Evolutionary conservation across 345 rosid genomes (phyloP), one percentile per base, ranked within the genome.

Genomic region (Excoecaria cochinchinensis): DNA sequence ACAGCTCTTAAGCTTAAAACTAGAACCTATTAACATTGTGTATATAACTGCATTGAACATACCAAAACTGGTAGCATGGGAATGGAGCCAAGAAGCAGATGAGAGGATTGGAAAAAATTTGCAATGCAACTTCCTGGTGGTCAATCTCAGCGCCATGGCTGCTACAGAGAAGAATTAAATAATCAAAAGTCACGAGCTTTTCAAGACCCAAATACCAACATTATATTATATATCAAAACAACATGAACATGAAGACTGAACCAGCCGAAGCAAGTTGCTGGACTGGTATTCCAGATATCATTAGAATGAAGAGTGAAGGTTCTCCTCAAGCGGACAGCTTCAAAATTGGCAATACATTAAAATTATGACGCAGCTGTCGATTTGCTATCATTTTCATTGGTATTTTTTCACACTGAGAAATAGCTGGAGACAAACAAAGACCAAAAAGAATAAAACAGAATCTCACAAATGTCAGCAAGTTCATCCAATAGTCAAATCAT

Each of bases 31-130:
- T 39, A 42, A n/a, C 39, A 17, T 40, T 9, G 44, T 8, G 44
- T 17, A 67, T 4, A 22, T 24, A 44, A 62, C 48, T 39, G 40
- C 19, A 8, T 39, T 8, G 38, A 51, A 73, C 72, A 11, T 84
- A 95, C 99, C 99, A 44, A 95, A 95, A 88, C 99, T 95, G 17
- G 96, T 93, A 82, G 99, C 95, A 70, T 95, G 99, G 51, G 98
- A 91, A 83, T 95, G 98, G 57, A 93, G 86, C 3, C 31, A 42
- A 19, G 77, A 66, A 72, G 79, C 40, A 4, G 79, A 72, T 61
- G 79, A 71, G 14, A 76, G 69, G 74, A 76, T 59, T 36, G 79
- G 77, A 68, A 67, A 60, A 57, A 66, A 67, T 53, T 72, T 71
- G 72, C 76, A 48, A 17, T 73, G 61, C n/a, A 80, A 52, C 66